These are phyloP conservation scores for Scutellaria galericulata DNA, from an alignment of 257 asterid genomes.

Conservation along the genomic window DNA sequence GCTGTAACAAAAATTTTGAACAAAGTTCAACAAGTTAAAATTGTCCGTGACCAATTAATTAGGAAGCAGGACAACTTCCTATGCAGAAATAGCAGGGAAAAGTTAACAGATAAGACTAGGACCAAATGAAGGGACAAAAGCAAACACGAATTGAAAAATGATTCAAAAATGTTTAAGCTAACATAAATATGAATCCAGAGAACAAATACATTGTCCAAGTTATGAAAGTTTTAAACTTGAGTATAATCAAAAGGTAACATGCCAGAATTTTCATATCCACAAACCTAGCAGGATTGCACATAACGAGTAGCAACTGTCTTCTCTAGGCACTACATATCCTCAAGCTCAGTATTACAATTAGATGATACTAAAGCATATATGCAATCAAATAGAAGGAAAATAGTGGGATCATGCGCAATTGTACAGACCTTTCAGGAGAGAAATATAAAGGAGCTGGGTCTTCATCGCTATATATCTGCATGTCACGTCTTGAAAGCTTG, in stretches of 20 bases:
- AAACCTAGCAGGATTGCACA: constrained; percentile 7
- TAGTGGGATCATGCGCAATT: constrained; percentile 16
- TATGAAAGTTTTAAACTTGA: constrained; percentile 9
- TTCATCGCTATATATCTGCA: constrained; percentile 70
- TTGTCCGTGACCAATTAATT: constrained; percentile 12
- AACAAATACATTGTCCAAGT: constrained; percentile 8
- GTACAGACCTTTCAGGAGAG: constrained; percentile 83
- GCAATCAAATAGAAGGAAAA: constrained; percentile 29
- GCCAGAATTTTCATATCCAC: constrained; percentile 28
- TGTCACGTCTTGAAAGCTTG: constrained; percentile 92
- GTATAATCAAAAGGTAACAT: constrained; percentile 16
- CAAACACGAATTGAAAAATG: constrained; percentile 14
- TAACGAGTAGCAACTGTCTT: constrained; percentile 20
- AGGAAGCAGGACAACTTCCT: constrained; percentile 29
- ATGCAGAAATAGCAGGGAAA: constrained; percentile 7
- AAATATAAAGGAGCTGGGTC: constrained; percentile 68
- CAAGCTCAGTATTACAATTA: constrained; percentile 11
- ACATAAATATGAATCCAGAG: constrained; percentile 24
- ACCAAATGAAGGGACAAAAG: neutral
- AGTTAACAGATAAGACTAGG: neutral
- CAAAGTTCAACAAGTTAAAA: constrained; percentile 29
- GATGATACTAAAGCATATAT: constrained; percentile 11
- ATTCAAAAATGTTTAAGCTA: constrained; percentile 24
- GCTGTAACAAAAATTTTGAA: constrained; percentile 51
- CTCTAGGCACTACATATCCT: constrained; percentile 16